Conservation (phyloP, 2,329 filamentous ascomycete genomes). For the Grosmannia penicillata region DNA sequence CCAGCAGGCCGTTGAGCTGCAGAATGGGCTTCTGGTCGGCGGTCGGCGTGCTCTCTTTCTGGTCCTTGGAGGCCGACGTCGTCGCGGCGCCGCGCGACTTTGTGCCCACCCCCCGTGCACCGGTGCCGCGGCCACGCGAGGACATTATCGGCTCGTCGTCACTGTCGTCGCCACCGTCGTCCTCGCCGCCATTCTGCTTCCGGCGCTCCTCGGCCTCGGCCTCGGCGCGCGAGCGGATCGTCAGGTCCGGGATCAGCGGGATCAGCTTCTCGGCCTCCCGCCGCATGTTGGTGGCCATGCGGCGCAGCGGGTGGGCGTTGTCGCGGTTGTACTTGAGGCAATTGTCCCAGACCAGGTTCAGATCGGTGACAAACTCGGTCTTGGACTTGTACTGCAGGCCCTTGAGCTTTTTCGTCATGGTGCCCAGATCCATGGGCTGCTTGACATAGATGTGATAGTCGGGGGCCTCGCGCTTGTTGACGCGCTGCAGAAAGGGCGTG, state of each 20-base stretch:
- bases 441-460: slow-evolving; percentile 93
- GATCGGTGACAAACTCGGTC: slow-evolving; percentile 81
- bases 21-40: slow-evolving; percentile 60
- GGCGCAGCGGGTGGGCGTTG: slow-evolving; percentile 69
- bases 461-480: slow-evolving; percentile 93
- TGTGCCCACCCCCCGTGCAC: slow-evolving; percentile 58
- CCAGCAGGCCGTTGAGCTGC: slow-evolving; percentile 49
- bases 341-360: slow-evolving; percentile 94
- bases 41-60: slow-evolving; percentile 65
- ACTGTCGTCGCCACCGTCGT: slow-evolving; percentile 76
- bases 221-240: slow-evolving; percentile 79
- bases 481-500: slow-evolving; percentile 82
- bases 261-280: slow-evolving; percentile 96
- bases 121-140: slow-evolving; percentile 79
- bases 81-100: slow-evolving; percentile 37
- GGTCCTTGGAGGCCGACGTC: slow-evolving; percentile 36
- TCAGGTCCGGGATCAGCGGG: slow-evolving; percentile 83
- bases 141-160: slow-evolving; percentile 98
- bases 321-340: slow-evolving; percentile 93
- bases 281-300: slow-evolving; percentile 91
- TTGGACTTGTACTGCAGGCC: slow-evolving; percentile 70
- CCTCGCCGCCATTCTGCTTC: slow-evolving; percentile 71
- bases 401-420: slow-evolving; percentile 97
- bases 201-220: slow-evolving; percentile 79
- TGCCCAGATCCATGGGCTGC: slow-evolving; percentile 92